phyloP scores from a whole-genome alignment of 208 protist genomes.

The Wallacemonas sp. region DNA sequence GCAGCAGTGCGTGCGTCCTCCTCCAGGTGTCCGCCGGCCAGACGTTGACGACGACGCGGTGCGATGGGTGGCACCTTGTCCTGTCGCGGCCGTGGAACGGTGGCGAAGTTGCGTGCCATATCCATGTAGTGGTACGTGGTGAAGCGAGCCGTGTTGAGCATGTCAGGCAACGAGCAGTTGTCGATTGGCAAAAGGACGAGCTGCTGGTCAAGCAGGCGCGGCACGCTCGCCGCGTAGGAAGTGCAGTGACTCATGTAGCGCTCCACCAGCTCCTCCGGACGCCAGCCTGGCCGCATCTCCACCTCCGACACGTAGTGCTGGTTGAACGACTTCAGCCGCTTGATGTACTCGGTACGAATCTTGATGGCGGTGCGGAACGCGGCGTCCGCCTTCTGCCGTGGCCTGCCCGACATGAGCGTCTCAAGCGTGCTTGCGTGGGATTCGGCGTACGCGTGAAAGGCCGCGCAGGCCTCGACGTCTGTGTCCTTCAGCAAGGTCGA shows the following conservation, averaged over 20 bases:
- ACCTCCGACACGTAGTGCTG: slow-evolving; percentile 36
- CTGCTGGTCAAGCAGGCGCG: slow-evolving; percentile 41
- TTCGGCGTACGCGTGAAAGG: slow-evolving; percentile 60
- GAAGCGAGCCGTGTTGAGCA: neutral
- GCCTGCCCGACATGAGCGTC: slow-evolving; percentile 64
- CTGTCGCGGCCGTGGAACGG: slow-evolving; percentile 3
- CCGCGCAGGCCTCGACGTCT: slow-evolving; percentile 32
- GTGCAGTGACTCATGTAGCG: slow-evolving; percentile 45
- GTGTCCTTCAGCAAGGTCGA: slow-evolving; percentile 29
- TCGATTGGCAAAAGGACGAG: slow-evolving; percentile 43
- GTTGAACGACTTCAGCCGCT: slow-evolving; percentile 77
- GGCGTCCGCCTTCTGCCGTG: slow-evolving; percentile 64
- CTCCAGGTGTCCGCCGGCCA: neutral
- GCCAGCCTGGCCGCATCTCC: slow-evolving; percentile 37
- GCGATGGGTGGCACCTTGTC: neutral
- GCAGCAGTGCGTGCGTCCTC: neutral
- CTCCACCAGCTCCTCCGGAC: slow-evolving; percentile 24
- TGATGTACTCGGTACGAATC: slow-evolving; percentile 73
- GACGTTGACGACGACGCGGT: neutral
- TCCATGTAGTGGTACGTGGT: slow-evolving; percentile 39
- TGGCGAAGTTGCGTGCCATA: slow-evolving; percentile 30
- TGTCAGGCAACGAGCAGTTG: slow-evolving; percentile 28
- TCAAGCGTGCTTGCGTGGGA: slow-evolving; percentile 53
- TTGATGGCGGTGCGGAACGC: slow-evolving; percentile 66
- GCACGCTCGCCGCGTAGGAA: slow-evolving; percentile 45